Evolutionary conservation across 768 basidiomycete species (phyloP).

Genomic region (Auricularia auricula-judae): DNA sequence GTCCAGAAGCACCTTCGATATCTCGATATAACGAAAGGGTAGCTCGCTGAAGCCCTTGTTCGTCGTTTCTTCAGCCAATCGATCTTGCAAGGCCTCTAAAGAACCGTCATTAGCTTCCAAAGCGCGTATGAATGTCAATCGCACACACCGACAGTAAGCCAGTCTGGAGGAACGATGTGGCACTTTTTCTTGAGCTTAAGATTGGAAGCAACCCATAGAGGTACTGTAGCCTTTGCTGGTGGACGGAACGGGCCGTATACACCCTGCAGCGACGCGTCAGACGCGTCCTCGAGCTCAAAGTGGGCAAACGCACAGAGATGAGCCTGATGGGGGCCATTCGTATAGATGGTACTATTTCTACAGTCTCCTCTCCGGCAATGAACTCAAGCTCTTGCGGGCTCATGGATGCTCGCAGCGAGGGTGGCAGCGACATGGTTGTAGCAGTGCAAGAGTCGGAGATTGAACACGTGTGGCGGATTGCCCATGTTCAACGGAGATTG

Average conservation of each 20-base stretch:
- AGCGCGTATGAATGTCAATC: not conserved
- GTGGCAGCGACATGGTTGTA: conserved; percentile 62
- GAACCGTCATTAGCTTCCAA: too few relatives aligned
- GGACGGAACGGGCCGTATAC: conserved; percentile 89
- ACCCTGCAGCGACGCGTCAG: conserved; percentile 38
- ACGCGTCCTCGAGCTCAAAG: conserved; percentile 2
- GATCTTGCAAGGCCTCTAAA: conserved; percentile 70
- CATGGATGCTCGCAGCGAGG: conserved; percentile 54
- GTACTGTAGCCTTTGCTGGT: conserved; percentile 74
- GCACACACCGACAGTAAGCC: conserved; percentile 73
- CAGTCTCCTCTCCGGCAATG: conserved; percentile 70
- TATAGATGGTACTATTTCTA: conserved; percentile 82
- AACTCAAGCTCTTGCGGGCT: conserved; percentile 83
- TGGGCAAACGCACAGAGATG: conserved; percentile 53
- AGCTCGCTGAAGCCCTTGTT: conserved; percentile 63
- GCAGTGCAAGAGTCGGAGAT: not conserved
- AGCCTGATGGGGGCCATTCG: conserved; percentile 87
- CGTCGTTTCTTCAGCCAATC: conserved; percentile 63
- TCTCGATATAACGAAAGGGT: conserved; percentile 83
- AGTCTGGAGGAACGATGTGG: conserved; percentile 79
- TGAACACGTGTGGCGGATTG: not conserved
- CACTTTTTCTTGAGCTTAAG: conserved; percentile 93
- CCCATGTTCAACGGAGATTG: not conserved
- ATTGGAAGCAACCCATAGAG: conserved; percentile 92
- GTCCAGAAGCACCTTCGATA: conserved; percentile 87